A percentile compares a stretch with the other conserved stretches of the same genome.
Evolutionary conservation across 345 rosid genomes (phyloP).

Genomic region (Gossypium longicalyx): DNA sequence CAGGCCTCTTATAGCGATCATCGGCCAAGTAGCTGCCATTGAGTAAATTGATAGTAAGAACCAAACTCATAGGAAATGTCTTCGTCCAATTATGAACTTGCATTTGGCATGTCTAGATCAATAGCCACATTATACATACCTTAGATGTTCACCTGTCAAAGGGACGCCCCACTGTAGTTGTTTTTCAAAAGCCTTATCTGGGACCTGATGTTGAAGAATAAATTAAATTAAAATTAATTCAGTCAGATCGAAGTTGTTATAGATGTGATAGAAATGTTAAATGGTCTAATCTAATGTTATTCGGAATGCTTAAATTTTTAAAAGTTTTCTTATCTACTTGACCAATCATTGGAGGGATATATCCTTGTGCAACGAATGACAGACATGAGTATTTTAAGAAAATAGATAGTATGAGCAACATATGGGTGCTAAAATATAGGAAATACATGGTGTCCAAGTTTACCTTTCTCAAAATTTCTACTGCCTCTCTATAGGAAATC

Average conservation of each 20-base stretch:
- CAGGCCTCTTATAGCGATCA: slow-evolving; percentile 52
- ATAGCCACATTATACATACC: slow-evolving; percentile 34
- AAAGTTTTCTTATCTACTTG: too few relatives aligned
- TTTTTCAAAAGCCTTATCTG: slow-evolving; percentile 43
- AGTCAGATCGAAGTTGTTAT: not conserved
- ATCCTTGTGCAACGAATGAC: too few relatives aligned
- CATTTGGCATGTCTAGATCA: not conserved
- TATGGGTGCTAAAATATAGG: too few relatives aligned
- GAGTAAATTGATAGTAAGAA: slow-evolving; percentile 10
- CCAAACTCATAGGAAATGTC: not conserved
- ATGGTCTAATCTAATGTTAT: too few relatives aligned
- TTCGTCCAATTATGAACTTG: not conserved
- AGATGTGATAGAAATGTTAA: not conserved
- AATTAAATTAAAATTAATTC: not conserved
- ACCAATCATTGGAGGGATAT: too few relatives aligned
- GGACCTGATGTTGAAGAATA: slow-evolving; percentile 34
- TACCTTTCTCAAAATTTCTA: slow-evolving; percentile 56
- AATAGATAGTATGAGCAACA: too few relatives aligned
- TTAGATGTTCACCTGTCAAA: slow-evolving; percentile 65
- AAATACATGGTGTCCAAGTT: not conserved
- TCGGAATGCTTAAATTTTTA: too few relatives aligned
- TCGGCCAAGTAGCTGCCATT: slow-evolving; percentile 68
- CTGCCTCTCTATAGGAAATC: slow-evolving; percentile 59
- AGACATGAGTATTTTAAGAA: too few relatives aligned
- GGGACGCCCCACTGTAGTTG: slow-evolving; percentile 58